phyloP scores from a whole-genome alignment of 2,329 filamentous ascomycete species.

The Immersiporthe knoxdaviesiana region DNA sequence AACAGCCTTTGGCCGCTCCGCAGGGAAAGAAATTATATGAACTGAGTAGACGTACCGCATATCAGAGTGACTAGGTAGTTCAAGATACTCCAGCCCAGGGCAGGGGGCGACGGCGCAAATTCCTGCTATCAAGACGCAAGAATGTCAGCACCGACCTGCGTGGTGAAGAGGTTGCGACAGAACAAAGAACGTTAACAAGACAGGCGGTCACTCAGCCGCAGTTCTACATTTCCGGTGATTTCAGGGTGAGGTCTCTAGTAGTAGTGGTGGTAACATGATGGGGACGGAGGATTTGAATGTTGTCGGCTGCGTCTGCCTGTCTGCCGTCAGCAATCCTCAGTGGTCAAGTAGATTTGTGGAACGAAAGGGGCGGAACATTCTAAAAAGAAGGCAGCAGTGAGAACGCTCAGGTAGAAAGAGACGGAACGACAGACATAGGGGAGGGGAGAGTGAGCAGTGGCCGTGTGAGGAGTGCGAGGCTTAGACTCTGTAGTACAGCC shows the following conservation, averaged over 20 bases:
- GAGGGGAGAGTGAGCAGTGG: slow-evolving; percentile 1
- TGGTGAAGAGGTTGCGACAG: not conserved
- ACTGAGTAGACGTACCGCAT: slow-evolving; percentile 54
- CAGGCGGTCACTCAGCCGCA: not conserved
- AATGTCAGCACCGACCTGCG: slow-evolving; percentile 35
- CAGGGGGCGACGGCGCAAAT: slow-evolving; percentile 57
- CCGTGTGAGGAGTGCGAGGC: slow-evolving; percentile 24
- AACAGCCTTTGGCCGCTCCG: not conserved
- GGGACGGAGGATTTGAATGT: slow-evolving; percentile 6
- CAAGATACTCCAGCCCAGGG: slow-evolving; percentile 57
- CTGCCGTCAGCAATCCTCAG: slow-evolving; percentile 12
- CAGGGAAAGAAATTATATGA: not conserved
- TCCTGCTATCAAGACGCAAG: slow-evolving; percentile 48
- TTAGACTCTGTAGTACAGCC: slow-evolving; percentile 24
- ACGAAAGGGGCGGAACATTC: not conserved
- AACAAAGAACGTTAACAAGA: slow-evolving; percentile 11
- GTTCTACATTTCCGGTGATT: slow-evolving; percentile 24
- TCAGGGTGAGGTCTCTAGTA: slow-evolving; percentile 14
- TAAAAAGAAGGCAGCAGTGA: slow-evolving; percentile 15
- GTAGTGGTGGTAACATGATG: slow-evolving; percentile 5
- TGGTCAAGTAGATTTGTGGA: not conserved
- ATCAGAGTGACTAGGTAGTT: slow-evolving; percentile 54
- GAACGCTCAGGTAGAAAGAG: not conserved
- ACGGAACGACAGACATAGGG: not conserved
- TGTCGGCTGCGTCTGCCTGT: slow-evolving; percentile 14